phyloP scores from a whole-genome alignment of 2,329 filamentous ascomycete genomes.

The Colletotrichum limetticola region DNA sequence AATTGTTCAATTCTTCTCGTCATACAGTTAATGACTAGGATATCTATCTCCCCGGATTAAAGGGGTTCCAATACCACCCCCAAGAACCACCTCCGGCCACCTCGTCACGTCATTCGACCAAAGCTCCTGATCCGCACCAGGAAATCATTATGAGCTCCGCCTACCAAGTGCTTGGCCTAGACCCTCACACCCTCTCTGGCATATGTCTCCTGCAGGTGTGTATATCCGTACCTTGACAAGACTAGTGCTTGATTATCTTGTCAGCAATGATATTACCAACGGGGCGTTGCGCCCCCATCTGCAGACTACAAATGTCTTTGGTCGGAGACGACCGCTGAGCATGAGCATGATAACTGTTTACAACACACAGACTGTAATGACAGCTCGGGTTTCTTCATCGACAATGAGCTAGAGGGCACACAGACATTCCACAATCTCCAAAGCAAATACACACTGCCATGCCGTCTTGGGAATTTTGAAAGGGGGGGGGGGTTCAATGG shows the following conservation, averaged over 20 bases:
- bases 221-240: neutral
- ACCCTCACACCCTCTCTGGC: neutral
- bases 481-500: neutral
- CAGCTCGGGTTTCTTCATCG: neutral
- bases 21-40: slow-evolving; percentile 2
- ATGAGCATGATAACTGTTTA: too few relatives aligned
- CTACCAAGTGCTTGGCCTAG: neutral
- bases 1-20: slow-evolving; percentile 13
- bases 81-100: slow-evolving; percentile 4
- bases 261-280: slow-evolving; percentile 2
- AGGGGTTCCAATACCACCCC: slow-evolving; percentile 16
- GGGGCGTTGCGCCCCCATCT: neutral
- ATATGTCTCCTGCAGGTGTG: neutral
- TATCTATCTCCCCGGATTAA: slow-evolving; percentile 24
- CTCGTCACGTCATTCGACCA: slow-evolving; percentile 25
- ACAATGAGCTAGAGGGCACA: neutral
- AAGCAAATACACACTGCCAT: neutral
- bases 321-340: neutral
- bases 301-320: neutral
- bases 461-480: too few relatives aligned
- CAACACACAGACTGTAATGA: neutral
- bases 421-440: neutral
- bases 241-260: neutral
- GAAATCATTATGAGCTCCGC: slow-evolving; percentile 8
- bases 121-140: slow-evolving; percentile 13